Conservation (phyloP, 169 alveolate genomes). For the Eimeria nieschulzi region DNA sequence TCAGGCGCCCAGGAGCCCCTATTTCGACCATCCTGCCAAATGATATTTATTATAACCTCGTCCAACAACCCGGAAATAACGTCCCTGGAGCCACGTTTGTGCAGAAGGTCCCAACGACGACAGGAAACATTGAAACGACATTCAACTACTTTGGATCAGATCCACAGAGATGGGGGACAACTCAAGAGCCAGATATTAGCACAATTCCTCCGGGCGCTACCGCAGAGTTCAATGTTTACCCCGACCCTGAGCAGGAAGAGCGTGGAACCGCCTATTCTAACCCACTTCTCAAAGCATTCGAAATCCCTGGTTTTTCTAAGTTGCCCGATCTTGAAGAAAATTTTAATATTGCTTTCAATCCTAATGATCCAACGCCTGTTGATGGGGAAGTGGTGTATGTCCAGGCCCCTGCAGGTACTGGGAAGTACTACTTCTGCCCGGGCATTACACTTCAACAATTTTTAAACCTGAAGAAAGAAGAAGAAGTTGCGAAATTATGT, state of each 20-base stretch:
- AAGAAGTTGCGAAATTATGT: conserved; percentile 36
- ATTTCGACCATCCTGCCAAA: conserved; percentile 21
- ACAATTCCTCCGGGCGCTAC: conserved; percentile 35
- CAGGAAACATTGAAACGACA: not conserved
- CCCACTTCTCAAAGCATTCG: conserved; percentile 18
- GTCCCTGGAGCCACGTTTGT: conserved; percentile 61
- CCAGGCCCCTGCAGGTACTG: conserved; percentile 64
- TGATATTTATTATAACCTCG: conserved; percentile 37
- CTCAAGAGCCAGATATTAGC: conserved; percentile 15
- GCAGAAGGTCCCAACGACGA: conserved; percentile 24
- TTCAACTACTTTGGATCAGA: conserved; percentile 12
- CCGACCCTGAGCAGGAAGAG: conserved; percentile 57
- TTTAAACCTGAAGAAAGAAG: conserved; percentile 34
- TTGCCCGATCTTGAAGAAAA: conserved; percentile 11
- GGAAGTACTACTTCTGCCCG: conserved; percentile 34
- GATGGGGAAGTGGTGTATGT: conserved; percentile 39
- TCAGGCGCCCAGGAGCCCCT: conserved; percentile 54
- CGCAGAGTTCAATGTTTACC: conserved; percentile 41
- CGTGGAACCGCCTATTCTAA: conserved; percentile 30
- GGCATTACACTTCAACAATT: conserved; percentile 27
- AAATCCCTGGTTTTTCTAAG: conserved; percentile 42
- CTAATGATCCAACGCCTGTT: conserved; percentile 8
- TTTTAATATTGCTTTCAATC: conserved; percentile 31
- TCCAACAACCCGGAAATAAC: conserved; percentile 53
- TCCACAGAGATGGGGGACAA: conserved; percentile 52